Percentiles rank a stretch among this genome's conserved stretches.
Conservation (phyloP, 306 rosid genomes). For the Prunus campanulata region DNA sequence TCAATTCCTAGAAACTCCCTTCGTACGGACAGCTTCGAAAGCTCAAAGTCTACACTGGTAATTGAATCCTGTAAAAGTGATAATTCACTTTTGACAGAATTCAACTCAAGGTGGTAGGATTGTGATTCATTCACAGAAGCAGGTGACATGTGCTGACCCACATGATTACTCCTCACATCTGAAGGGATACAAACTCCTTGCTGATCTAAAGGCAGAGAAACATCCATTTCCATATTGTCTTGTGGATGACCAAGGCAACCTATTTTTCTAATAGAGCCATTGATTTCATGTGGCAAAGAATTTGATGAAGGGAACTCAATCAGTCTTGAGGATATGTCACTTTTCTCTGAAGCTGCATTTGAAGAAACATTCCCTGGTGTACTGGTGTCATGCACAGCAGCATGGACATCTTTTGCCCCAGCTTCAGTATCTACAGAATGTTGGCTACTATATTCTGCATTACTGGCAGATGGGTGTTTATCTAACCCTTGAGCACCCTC, state of each 20-base stretch:
- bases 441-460: conserved; percentile 55
- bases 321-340: conserved; percentile 36
- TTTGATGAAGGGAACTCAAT: conserved; percentile 40
- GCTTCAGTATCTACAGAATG: conserved; percentile 40
- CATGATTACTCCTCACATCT: conserved; percentile 34
- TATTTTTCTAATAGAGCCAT: conserved; percentile 43
- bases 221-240: conserved; percentile 43
- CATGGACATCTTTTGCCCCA: conserved; percentile 35
- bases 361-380: conserved; percentile 4
- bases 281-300: conserved; percentile 50
- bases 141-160: conserved; percentile 30
- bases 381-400: conserved; percentile 18
- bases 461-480: conserved; percentile 44
- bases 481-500: conserved; percentile 54
- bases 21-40: conserved; percentile 64
- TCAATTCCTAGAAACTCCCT: conserved; percentile 86
- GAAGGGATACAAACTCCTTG: conserved; percentile 41
- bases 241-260: conserved; percentile 39
- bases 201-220: conserved; percentile 38
- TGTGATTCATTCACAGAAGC: conserved; percentile 52
- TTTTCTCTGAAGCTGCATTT: conserved; percentile 36
- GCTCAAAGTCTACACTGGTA: conserved; percentile 50
- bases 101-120: conserved; percentile 61
- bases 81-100: conserved; percentile 55
- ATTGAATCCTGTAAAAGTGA: conserved; percentile 64